phyloP scores from a whole-genome alignment of 2,329 filamentous ascomycete genomes.

The Alternaria longipes region DNA sequence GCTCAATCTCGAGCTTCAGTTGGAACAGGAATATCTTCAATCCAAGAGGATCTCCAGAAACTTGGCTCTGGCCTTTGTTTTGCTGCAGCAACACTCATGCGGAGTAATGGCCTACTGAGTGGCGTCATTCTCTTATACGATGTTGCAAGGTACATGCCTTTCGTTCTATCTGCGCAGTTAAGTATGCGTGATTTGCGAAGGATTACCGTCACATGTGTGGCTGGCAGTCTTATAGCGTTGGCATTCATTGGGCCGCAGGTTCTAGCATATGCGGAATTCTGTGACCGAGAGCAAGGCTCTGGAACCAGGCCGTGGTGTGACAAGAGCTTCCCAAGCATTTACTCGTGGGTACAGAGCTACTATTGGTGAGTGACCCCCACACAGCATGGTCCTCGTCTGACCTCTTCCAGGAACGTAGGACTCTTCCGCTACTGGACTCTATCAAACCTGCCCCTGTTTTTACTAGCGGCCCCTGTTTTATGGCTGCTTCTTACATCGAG shows the following conservation, averaged over 20 bases:
- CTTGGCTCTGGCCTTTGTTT: conserved; percentile 74
- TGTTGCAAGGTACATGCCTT: conserved; percentile 51
- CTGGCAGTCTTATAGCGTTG: conserved; percentile 72
- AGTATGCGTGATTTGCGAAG: conserved; percentile 58
- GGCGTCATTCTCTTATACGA: conserved; percentile 75
- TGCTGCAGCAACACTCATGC: conserved; percentile 75
- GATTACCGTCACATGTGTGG: conserved; percentile 67
- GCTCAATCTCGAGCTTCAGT: conserved; percentile 53
- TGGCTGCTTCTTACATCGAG: conserved; percentile 70
- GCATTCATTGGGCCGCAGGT: conserved; percentile 78
- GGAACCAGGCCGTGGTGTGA: conserved; percentile 75
- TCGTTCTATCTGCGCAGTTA: conserved; percentile 45
- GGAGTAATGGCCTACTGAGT: conserved; percentile 87
- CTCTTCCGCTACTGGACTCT: conserved; percentile 90
- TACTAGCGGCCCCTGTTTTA: conserved; percentile 82
- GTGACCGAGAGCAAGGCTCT: conserved; percentile 28
- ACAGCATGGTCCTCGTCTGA: conserved; percentile 13
- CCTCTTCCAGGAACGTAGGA: conserved; percentile 77
- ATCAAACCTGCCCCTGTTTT: conserved; percentile 85
- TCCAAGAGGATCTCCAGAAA: conserved; percentile 54
- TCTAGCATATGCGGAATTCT: conserved; percentile 75
- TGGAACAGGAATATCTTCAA: conserved; percentile 40
- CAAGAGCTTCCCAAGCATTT: conserved; percentile 81
- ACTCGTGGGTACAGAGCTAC: conserved; percentile 84
- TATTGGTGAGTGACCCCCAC: conserved; percentile 77